phyloP scores from a whole-genome alignment of 1,284 basidiomycete genomes.

The Naganishia sp. region DNA sequence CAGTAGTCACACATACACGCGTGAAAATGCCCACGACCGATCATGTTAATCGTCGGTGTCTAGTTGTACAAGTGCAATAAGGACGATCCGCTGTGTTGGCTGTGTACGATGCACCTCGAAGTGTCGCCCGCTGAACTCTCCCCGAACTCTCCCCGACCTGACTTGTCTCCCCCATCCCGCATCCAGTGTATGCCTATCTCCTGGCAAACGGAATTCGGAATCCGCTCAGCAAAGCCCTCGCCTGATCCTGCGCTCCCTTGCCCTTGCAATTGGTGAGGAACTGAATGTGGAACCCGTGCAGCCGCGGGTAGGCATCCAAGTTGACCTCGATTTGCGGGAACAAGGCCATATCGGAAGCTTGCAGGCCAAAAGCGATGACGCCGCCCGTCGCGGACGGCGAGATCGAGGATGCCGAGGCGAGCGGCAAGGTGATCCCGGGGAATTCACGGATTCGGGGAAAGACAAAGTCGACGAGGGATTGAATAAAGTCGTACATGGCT shows the following conservation, averaged over 20 bases:
- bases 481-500: constrained; percentile 91
- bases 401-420: constrained; percentile 55
- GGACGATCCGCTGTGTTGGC: background rate
- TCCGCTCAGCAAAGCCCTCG: constrained; percentile 78
- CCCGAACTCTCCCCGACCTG: background rate
- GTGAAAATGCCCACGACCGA: background rate
- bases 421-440: constrained; percentile 75
- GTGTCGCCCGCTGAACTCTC: too few species aligned
- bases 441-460: constrained; percentile 90
- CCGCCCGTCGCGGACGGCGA: constrained; percentile 78
- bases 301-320: constrained; percentile 77
- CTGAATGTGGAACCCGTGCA: constrained; percentile 86
- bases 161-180: too few species aligned
- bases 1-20: constrained; percentile 1
- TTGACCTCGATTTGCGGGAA: constrained; percentile 96
- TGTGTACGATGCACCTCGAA: too few species aligned
- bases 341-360: constrained; percentile 78
- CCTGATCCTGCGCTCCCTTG: constrained; percentile 78
- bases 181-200: constrained; percentile 35
- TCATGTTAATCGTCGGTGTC: background rate
- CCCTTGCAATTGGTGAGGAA: constrained; percentile 84
- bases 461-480: constrained; percentile 87
- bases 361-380: constrained; percentile 84
- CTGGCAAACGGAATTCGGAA: constrained; percentile 80
- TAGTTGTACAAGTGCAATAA: background rate